A percentile compares a stretch with the other conserved stretches of the same genome.
These are phyloP conservation scores for Tricharina praecox DNA, from an alignment of 495 filamentous ascomycete genomes.

Conservation along the genomic window DNA sequence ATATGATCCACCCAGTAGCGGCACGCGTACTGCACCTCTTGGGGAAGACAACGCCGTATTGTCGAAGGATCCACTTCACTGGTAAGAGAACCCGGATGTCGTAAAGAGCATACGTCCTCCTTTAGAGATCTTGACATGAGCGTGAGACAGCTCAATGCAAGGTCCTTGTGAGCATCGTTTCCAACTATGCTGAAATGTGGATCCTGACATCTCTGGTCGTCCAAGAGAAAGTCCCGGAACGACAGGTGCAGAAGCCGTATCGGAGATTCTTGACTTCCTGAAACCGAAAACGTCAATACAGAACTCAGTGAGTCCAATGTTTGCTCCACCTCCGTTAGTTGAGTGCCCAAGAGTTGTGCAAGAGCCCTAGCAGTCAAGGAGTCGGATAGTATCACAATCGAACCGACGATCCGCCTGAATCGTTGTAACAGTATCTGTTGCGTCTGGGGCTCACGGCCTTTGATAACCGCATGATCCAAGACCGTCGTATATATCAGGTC, in stretches of 20 bases:
- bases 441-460: background rate
- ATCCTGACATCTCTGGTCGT: conserved; percentile 13
- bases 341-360: background rate
- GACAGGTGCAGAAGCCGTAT: conserved; percentile 25
- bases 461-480: background rate
- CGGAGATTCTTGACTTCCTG: conserved; percentile 5
- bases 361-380: background rate
- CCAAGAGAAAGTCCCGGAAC: conserved; percentile 26
- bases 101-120: conserved; percentile 30
- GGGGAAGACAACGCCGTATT: conserved; percentile 22
- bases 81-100: conserved; percentile 16
- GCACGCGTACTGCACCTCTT: conserved; percentile 25
- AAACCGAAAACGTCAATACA: background rate
- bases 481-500: conserved; percentile 3
- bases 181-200: conserved; percentile 26
- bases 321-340: background rate
- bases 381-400: conserved; percentile 6
- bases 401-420: conserved; percentile 4
- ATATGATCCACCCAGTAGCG: conserved; percentile 34
- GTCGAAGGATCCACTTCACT: conserved; percentile 14
- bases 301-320: conserved; percentile 3
- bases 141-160: conserved; percentile 24
- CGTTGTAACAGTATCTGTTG: conserved; percentile 2
- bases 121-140: conserved; percentile 25
- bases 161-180: conserved; percentile 5